These are phyloP conservation scores for Metarhizium robertsii DNA, from an alignment of 2,329 filamentous ascomycete species.

Conservation along the genomic window DNA sequence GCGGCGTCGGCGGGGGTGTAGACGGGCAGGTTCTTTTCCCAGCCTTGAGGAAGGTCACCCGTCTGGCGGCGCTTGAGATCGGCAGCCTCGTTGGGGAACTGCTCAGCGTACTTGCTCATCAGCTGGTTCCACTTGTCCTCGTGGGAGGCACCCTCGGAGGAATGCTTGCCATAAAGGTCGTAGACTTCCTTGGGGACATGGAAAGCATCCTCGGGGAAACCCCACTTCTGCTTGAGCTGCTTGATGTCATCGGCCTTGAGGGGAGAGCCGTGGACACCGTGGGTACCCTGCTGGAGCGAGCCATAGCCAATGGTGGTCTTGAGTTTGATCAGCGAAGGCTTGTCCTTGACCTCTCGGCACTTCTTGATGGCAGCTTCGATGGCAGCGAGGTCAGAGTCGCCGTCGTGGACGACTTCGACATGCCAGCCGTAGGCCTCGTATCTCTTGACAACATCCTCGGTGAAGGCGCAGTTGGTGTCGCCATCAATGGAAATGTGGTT, in stretches of 20 bases:
- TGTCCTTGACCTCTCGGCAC: conserved; percentile 82
- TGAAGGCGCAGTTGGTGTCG: conserved; percentile 93
- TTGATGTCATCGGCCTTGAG: conserved; percentile 91
- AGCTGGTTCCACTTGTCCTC: conserved; percentile 96
- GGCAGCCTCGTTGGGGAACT: conserved; percentile 68
- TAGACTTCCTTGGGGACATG: conserved; percentile 92
- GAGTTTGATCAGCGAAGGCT: conserved; percentile 94
- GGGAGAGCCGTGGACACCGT: conserved; percentile 91
- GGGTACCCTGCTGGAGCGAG: conserved; percentile 85
- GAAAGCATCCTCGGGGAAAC: conserved; percentile 90
- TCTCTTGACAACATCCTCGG: conserved; percentile 88
- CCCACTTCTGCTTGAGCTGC: conserved; percentile 89
- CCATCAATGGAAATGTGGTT: conserved; percentile 96
- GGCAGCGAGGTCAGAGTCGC: conserved; percentile 75
- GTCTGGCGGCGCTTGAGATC: conserved; percentile 75
- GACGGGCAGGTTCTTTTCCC: conserved; percentile 86
- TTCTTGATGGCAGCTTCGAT: conserved; percentile 85
- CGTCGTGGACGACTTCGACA: conserved; percentile 71
- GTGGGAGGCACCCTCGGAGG: conserved; percentile 73
- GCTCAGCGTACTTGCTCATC: conserved; percentile 72
- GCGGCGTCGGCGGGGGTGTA: conserved; percentile 82
- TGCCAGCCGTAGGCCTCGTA: conserved; percentile 99
- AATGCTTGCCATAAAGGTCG: conserved; percentile 79
- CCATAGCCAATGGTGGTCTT: conserved; percentile 96
- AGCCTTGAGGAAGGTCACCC: conserved; percentile 84